Percentiles rank a stretch among this genome's conserved stretches.
Conservation (phyloP, 2,329 filamentous ascomycete species). For the Ceratocystis colombiana region DNA sequence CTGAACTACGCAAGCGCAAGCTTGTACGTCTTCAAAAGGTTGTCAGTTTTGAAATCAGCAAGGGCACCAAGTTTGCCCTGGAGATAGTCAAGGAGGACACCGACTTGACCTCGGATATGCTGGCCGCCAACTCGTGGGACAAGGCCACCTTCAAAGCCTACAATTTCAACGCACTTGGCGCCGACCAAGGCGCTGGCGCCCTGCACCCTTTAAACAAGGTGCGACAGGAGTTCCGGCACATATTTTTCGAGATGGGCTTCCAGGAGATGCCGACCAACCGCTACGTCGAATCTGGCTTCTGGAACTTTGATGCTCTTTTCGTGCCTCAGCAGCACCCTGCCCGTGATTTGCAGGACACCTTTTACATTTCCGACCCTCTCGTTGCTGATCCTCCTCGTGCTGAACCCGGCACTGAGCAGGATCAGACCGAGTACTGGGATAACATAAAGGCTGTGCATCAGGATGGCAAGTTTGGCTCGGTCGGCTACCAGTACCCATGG, state of each 20-base stretch:
- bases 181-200: conserved; percentile 51
- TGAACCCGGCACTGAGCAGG: conserved; percentile 42
- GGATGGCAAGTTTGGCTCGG: conserved; percentile 83
- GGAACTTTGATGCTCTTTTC: conserved; percentile 96
- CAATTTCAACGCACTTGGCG: conserved; percentile 62
- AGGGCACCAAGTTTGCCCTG: conserved; percentile 78
- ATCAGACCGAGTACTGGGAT: conserved; percentile 69
- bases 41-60: conserved; percentile 70
- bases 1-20: conserved; percentile 86
- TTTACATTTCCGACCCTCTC: conserved; percentile 89
- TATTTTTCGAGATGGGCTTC: conserved; percentile 99
- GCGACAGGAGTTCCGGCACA: conserved; percentile 86
- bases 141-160: conserved; percentile 73
- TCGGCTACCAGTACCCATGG: conserved; percentile 95
- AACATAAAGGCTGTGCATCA: conserved; percentile 82
- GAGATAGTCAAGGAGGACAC: conserved; percentile 90
- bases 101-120: conserved; percentile 88
- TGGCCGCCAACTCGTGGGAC: conserved; percentile 82
- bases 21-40: conserved; percentile 74
- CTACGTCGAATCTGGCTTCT: conserved; percentile 95
- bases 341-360: conserved; percentile 93
- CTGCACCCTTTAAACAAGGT: conserved; percentile 80
- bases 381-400: conserved; percentile 58
- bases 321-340: conserved; percentile 97
- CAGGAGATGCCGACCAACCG: conserved; percentile 93